Evolutionary conservation across 768 basidiomycete species (phyloP).

Genomic region (Leccinum fibrillosum): DNA sequence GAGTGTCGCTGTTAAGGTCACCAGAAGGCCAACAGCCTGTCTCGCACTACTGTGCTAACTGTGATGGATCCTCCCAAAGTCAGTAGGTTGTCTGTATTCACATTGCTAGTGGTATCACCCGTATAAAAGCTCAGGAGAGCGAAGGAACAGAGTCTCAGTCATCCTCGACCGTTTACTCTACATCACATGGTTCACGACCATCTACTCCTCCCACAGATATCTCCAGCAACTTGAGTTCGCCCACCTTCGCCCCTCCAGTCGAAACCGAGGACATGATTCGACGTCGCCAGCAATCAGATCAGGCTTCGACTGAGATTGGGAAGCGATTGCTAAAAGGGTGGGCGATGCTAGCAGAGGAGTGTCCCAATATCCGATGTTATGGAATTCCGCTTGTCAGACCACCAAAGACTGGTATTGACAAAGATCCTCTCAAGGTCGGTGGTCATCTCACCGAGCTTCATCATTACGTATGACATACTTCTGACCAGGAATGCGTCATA

Average conservation of each 20-base stretch:
- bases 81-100: constrained; percentile 15
- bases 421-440: constrained; percentile 64
- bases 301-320: constrained; percentile 76
- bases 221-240: constrained; percentile 58
- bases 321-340: constrained; percentile 75
- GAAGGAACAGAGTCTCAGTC: constrained; percentile 29
- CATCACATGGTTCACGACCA: constrained; percentile 53
- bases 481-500: constrained; percentile 70
- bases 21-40: constrained; percentile 48
- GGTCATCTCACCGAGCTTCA: background rate
- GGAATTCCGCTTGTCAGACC: constrained; percentile 83
- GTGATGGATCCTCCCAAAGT: constrained; percentile 43
- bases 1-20: constrained; percentile 72
- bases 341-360: constrained; percentile 90
- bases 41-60: constrained; percentile 60
- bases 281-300: constrained; percentile 78
- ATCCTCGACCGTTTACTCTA: constrained; percentile 44
- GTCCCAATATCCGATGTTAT: constrained; percentile 63
- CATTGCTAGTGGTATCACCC: constrained; percentile 3
- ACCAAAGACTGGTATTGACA: constrained; percentile 57
- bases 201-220: constrained; percentile 81
- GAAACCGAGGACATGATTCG: constrained; percentile 64
- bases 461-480: constrained; percentile 2
- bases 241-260: constrained; percentile 58
- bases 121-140: constrained; percentile 11